Evolutionary conservation across 441 rosid species (phyloP).

Genomic region (Viola pubescens): DNA sequence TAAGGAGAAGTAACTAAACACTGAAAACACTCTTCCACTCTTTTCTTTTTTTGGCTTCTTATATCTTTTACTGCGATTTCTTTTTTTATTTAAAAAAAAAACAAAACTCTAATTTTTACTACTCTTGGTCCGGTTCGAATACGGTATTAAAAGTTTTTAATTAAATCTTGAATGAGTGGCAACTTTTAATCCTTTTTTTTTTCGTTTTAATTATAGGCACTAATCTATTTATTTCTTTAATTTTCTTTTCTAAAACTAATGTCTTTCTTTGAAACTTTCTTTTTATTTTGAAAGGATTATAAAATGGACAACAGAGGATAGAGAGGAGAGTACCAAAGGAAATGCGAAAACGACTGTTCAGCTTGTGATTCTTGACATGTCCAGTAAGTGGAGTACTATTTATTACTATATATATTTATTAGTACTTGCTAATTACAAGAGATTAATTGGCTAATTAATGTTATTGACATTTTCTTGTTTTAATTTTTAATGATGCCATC

Average conservation of each 20-base stretch:
- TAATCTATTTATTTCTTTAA: too few species aligned
- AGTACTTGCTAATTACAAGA: too few species aligned
- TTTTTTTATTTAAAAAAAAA: not conserved
- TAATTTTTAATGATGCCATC: not conserved
- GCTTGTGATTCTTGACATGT: conserved; percentile 64
- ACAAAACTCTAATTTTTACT: not conserved
- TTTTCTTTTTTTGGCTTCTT: not conserved
- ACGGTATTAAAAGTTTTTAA: too few species aligned
- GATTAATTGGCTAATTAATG: too few species aligned
- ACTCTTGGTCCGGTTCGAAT: too few species aligned
- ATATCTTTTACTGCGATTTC: not conserved
- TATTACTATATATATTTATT: too few species aligned
- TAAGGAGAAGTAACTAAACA: conserved; percentile 38
- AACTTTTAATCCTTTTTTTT: too few species aligned
- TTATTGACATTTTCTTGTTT: not conserved
- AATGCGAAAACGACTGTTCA: conserved; percentile 30
- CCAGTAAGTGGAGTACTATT: conserved; percentile 42
- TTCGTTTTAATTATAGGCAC: too few species aligned
- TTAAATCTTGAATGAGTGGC: too few species aligned
- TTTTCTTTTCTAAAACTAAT: too few species aligned
- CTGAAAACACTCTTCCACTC: not conserved
- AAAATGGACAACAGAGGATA: conserved; percentile 29
- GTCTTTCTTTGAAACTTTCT: too few species aligned
- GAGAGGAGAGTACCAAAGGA: conserved; percentile 26
- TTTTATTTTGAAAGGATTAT: conserved; percentile 39